A percentile compares a stretch with the other conserved stretches of the same genome.
Conservation (phyloP, 1,139 yeast species). For the Scheffersomyces insectosa region DNA sequence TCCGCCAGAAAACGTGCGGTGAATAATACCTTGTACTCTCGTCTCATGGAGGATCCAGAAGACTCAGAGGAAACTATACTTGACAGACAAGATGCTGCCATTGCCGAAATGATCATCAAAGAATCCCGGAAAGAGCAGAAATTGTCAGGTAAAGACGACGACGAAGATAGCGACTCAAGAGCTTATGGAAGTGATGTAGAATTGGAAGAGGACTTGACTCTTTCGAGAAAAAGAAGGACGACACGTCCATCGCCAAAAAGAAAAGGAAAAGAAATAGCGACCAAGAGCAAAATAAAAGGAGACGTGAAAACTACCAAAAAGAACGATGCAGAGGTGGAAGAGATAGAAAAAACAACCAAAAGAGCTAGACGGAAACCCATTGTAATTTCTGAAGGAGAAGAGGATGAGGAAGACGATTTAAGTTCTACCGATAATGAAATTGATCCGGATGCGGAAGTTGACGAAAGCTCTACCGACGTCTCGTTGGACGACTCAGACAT, state of each 20-base stretch:
- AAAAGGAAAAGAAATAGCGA: conserved; percentile 3
- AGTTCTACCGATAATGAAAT: conserved; percentile 4
- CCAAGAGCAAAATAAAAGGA: not conserved
- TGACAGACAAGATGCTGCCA: conserved; percentile 40
- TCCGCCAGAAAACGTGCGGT: conserved; percentile 55
- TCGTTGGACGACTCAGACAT: conserved; percentile 7
- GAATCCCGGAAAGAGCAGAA: conserved; percentile 19
- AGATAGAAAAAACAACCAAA: not conserved
- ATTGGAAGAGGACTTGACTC: conserved; percentile 29
- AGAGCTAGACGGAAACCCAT: conserved; percentile 5
- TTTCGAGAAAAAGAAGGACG: conserved; percentile 3
- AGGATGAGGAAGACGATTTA: conserved; percentile 4
- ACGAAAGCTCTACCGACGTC: conserved; percentile 7
- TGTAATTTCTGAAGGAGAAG: conserved; percentile 2
- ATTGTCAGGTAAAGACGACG: conserved; percentile 1
- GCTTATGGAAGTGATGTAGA: conserved; percentile 34
- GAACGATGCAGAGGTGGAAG: conserved; percentile 13
- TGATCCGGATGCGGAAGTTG: conserved; percentile 5
- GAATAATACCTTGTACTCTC: conserved; percentile 26
- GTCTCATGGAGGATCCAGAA: conserved; percentile 37
- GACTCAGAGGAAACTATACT: conserved; percentile 21
- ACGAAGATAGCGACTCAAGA: conserved; percentile 5
- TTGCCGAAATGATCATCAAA: conserved; percentile 47
- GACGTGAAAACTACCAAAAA: conserved; percentile 1
- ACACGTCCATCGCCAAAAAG: conserved; percentile 12